Evolutionary conservation across 768 basidiomycete genomes (phyloP), one percentile per base, ranked within the genome.

Genomic region (Leccinum obscurum): DNA sequence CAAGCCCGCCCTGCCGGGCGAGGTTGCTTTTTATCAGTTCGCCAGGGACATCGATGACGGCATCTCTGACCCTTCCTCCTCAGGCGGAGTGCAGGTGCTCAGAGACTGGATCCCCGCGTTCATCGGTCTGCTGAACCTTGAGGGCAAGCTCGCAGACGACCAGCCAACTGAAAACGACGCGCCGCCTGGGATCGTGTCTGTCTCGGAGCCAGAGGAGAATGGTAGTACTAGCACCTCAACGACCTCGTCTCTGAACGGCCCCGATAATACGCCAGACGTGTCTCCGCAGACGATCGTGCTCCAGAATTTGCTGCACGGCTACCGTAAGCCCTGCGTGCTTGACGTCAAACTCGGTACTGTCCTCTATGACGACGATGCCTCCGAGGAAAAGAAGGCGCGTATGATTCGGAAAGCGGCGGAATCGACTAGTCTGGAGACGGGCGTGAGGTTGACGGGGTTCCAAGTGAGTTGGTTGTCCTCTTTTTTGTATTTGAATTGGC

Each of bases 281-380:
- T 26, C 59, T 1, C 64, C 64, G 79, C 86, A 95, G 79, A 87
- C 85, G 60, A 77, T 96, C 56, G 92, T 96, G 32, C 75, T 99
- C 3, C 89, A 95, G 76, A 98, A 99, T 72, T 76, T 95, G 13
- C 75, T 89, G 2, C 74, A 88, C 64, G 69, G 80, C 1, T 98
- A 95, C 77, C 66, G 75, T 37, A 89, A 86, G 70, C 95, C 95
- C 6, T 93, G 91, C 65, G 83, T 97, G 59, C 78, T 98, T 30
- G 96, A 99, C 71, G 81, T 94, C 70, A 99, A 98, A 74, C 88
- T 98, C 15, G 97, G 97, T 1, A 95, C 90, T 0, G 79, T 89
- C 1, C 81, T 98, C n/a, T 92, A 91, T 63, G 93, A 92, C 54
- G 83, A 87, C 22, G 69, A 71, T 11, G 81, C 89, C 5, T 72